Conservation (phyloP, 2,329 filamentous ascomycete genomes). For the Colletotrichum falcatum region DNA sequence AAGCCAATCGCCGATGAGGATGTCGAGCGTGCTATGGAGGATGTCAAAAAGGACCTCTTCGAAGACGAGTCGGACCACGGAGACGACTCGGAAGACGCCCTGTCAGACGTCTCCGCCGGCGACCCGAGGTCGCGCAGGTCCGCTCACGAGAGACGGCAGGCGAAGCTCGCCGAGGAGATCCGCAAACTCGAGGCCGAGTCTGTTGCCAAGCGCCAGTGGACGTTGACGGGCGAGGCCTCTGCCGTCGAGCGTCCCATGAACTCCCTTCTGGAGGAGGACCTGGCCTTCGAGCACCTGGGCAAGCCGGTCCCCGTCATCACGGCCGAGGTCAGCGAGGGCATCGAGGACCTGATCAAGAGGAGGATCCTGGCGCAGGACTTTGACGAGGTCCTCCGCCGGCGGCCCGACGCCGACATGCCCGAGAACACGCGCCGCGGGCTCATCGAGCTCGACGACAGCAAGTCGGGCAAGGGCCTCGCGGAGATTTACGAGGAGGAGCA, state of each 20-base stretch:
- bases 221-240: slow-evolving; percentile 86
- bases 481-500: slow-evolving; percentile 97
- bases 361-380: slow-evolving; percentile 92
- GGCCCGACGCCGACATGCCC: slow-evolving; percentile 77
- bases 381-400: slow-evolving; percentile 87
- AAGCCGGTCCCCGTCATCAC: slow-evolving; percentile 97
- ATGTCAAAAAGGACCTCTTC: slow-evolving; percentile 91
- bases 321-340: slow-evolving; percentile 87
- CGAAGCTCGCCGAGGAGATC: slow-evolving; percentile 89
- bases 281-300: slow-evolving; percentile 95
- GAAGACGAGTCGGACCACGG: slow-evolving; percentile 75
- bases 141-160: slow-evolving; percentile 87
- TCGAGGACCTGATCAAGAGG: slow-evolving; percentile 94
- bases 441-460: slow-evolving; percentile 86
- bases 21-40: slow-evolving; percentile 84
- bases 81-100: slow-evolving; percentile 73
- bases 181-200: slow-evolving; percentile 89
- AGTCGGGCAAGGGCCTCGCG: slow-evolving; percentile 87
- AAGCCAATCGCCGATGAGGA: slow-evolving; percentile 70
- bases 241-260: slow-evolving; percentile 87
- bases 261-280: slow-evolving; percentile 91
- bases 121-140: slow-evolving; percentile 82
- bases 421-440: slow-evolving; percentile 75
- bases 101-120: slow-evolving; percentile 74
- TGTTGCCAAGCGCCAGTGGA: slow-evolving; percentile 92